Evolutionary conservation across 352 stramenopile species (phyloP).

Genomic region (Pythium insidiosum): DNA sequence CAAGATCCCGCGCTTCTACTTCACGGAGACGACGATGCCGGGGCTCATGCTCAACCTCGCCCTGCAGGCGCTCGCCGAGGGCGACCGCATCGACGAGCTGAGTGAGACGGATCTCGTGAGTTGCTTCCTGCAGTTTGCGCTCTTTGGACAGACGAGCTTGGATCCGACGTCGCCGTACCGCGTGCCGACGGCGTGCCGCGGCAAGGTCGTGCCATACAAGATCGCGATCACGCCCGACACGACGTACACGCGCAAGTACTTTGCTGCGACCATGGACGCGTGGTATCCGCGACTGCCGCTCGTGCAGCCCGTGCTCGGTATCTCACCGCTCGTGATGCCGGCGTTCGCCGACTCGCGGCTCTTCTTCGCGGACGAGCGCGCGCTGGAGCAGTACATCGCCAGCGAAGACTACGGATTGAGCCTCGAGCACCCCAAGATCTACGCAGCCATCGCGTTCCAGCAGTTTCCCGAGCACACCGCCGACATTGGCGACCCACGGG

Average conservation of each 20-base stretch:
- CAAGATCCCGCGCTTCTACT: conserved; percentile 45
- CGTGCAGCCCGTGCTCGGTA: conserved; percentile 19
- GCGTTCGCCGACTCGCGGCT: conserved; percentile 48
- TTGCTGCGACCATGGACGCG: conserved; percentile 25
- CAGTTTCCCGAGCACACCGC: conserved; percentile 22
- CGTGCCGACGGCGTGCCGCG: conserved; percentile 33
- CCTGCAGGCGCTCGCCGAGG: conserved; percentile 34
- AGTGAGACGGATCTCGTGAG: conserved; percentile 22
- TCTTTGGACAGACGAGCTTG: conserved; percentile 41
- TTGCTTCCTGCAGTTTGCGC: conserved; percentile 37
- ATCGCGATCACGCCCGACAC: conserved; percentile 66
- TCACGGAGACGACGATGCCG: conserved; percentile 55
- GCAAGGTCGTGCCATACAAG: conserved; percentile 61
- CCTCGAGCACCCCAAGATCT: conserved; percentile 49
- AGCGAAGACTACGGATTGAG: conserved; percentile 39
- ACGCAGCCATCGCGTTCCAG: conserved; percentile 55
- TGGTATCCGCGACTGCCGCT: conserved; percentile 60
- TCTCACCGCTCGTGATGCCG: conserved; percentile 37
- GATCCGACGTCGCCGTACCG: conserved; percentile 26
- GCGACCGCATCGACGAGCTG: conserved; percentile 34
- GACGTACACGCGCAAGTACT: conserved; percentile 57
- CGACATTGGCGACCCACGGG: conserved; percentile 25
- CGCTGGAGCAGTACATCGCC: conserved; percentile 44
- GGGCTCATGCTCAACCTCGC: conserved; percentile 48
- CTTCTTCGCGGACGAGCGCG: conserved; percentile 47